Evolutionary conservation across 2,329 filamentous ascomycete species (phyloP).

Genomic region (Nannizziopsis barbatae): DNA sequence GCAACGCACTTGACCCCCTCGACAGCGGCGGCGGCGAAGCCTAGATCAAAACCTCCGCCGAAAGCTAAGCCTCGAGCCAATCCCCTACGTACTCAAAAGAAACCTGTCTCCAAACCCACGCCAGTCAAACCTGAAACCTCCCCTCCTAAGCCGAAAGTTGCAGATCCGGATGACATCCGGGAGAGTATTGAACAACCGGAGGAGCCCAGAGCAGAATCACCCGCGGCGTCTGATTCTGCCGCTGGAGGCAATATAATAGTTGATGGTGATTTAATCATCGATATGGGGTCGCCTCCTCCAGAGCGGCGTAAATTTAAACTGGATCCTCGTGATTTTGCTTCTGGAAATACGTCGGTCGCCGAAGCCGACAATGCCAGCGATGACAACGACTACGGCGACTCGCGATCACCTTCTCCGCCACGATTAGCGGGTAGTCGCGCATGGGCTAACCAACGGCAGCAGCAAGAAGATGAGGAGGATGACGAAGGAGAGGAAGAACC

Average conservation of each 20-base stretch:
- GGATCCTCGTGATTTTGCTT: slow-evolving; percentile 34
- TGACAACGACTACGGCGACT: slow-evolving; percentile 29
- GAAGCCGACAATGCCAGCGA: slow-evolving; percentile 25
- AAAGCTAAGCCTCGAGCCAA: slow-evolving; percentile 23
- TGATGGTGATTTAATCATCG: slow-evolving; percentile 39
- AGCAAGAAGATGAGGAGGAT: slow-evolving; percentile 24
- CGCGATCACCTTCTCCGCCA: slow-evolving; percentile 30
- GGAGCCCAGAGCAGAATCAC: slow-evolving; percentile 21
- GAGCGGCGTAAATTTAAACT: slow-evolving; percentile 30
- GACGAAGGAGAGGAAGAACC: slow-evolving; percentile 23
- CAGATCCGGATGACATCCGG: slow-evolving; percentile 19
- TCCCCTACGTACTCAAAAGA: slow-evolving; percentile 23
- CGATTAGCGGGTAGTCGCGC: slow-evolving; percentile 13
- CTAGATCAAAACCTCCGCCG: slow-evolving; percentile 17
- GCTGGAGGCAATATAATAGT: slow-evolving; percentile 36
- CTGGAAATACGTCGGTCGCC: slow-evolving; percentile 31
- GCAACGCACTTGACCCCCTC: slow-evolving; percentile 27
- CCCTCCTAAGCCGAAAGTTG: slow-evolving; percentile 18
- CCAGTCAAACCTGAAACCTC: slow-evolving; percentile 15
- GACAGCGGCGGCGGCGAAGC: slow-evolving; percentile 19
- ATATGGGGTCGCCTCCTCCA: slow-evolving; percentile 38
- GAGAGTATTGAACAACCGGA: slow-evolving; percentile 22
- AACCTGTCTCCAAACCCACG: slow-evolving; percentile 17
- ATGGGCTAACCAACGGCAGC: slow-evolving; percentile 15
- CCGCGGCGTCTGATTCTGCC: slow-evolving; percentile 23